Evolutionary conservation across 108 stramenopile genomes (phyloP).

Genomic region (Nitzschia inconspicua): DNA sequence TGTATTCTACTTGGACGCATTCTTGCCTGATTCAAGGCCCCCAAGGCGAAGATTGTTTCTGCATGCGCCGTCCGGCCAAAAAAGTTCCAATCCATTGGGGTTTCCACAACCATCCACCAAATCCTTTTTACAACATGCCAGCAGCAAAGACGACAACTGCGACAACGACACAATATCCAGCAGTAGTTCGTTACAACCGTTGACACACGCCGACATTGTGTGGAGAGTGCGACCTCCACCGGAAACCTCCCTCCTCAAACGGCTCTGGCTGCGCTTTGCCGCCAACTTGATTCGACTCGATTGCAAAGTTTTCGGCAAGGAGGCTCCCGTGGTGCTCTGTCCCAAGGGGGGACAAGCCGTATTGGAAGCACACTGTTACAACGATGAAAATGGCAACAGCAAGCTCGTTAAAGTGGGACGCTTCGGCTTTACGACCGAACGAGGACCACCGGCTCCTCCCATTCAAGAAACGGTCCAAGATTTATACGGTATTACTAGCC

Average conservation of each 20-base stretch:
- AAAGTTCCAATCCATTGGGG: no score
- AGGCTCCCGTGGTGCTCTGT: slow-evolving; percentile 52
- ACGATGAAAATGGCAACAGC: slow-evolving; percentile 11
- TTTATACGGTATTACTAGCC: slow-evolving; percentile 38
- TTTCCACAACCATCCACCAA: background rate
- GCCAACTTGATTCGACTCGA: slow-evolving; percentile 53
- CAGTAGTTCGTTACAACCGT: no score
- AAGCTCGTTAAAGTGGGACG: slow-evolving; percentile 48
- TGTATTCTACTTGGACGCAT: slow-evolving; percentile 34
- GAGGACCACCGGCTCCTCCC: slow-evolving; percentile 50
- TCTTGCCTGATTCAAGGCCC: no score
- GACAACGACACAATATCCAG: background rate
- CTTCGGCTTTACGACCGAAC: slow-evolving; percentile 72
- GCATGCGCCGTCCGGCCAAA: no score
- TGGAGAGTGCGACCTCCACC: slow-evolving; percentile 68
- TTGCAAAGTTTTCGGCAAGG: slow-evolving; percentile 32
- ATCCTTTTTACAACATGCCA: background rate
- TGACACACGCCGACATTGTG: slow-evolving; percentile 55
- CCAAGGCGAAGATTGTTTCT: no score
- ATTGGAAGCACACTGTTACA: slow-evolving; percentile 55
- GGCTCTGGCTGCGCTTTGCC: slow-evolving; percentile 42
- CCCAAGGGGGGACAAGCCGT: slow-evolving; percentile 60
- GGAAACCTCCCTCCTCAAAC: slow-evolving; percentile 27
- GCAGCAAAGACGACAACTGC: background rate
- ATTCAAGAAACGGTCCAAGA: slow-evolving; percentile 72